phyloP scores from a whole-genome alignment of 2,329 filamentous ascomycete species.

The Xylaria sp. region DNA sequence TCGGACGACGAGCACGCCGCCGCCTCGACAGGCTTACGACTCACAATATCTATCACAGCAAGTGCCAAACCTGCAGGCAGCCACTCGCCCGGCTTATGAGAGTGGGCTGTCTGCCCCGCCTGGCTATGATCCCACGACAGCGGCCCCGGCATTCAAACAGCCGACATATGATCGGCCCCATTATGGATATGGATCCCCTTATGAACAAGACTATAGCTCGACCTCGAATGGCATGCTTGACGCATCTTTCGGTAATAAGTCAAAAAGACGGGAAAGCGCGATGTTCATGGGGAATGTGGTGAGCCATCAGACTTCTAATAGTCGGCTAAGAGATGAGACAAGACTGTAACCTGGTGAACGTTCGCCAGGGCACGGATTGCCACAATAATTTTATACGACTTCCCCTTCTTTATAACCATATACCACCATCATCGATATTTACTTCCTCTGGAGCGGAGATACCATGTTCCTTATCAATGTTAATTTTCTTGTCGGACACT shows the following conservation, averaged over 20 bases:
- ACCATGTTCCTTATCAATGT: constrained; percentile 36
- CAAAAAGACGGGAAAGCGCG: constrained; percentile 68
- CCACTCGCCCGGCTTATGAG: constrained; percentile 59
- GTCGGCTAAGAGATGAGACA: constrained; percentile 66
- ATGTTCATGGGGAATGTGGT: constrained; percentile 65
- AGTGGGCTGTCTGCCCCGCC: constrained; percentile 52
- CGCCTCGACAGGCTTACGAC: constrained; percentile 58
- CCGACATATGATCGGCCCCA: constrained; percentile 55
- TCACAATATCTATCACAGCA: constrained; percentile 56
- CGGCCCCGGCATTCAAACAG: constrained; percentile 37
- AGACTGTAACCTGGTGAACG: constrained; percentile 48
- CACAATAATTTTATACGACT: constrained; percentile 28
- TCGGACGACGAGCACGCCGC: constrained; percentile 57
- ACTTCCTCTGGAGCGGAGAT: constrained; percentile 36
- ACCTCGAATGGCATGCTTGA: constrained; percentile 50
- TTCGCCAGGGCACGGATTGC: constrained; percentile 18
- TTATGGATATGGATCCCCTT: constrained; percentile 46
- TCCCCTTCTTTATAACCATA: constrained; percentile 30
- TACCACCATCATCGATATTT: constrained; percentile 36
- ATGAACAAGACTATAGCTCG: constrained; percentile 49
- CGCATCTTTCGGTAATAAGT: constrained; percentile 53
- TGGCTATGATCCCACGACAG: constrained; percentile 51
- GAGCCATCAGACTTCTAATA: constrained; percentile 63
- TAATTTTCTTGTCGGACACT: constrained; percentile 31
- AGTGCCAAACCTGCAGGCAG: constrained; percentile 45